Evolutionary conservation across 2,329 filamentous ascomycete species (phyloP).

Genomic region (Didymella pinodella): DNA sequence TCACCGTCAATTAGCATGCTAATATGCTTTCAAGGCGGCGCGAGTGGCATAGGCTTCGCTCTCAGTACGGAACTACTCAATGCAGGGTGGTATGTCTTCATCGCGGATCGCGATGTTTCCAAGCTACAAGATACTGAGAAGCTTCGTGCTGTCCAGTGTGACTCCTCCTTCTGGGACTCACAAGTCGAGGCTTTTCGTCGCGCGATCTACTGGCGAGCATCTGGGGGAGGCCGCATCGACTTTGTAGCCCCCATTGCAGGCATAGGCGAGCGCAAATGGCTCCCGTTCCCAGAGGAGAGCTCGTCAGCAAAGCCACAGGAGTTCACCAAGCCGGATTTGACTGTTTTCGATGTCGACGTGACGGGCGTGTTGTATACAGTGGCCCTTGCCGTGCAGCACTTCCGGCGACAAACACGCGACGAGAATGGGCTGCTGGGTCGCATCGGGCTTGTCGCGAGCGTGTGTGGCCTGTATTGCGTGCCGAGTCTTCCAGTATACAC

Average conservation of each 20-base stretch:
- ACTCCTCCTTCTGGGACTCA: conserved; percentile 50
- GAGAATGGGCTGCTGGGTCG: conserved; percentile 47
- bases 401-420: conserved; percentile 50
- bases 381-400: conserved; percentile 55
- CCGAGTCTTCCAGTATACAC: conserved; percentile 56
- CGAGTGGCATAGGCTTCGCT: conserved; percentile 48
- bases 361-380: conserved; percentile 55
- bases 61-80: conserved; percentile 41
- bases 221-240: conserved; percentile 50
- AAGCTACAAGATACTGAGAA: conserved; percentile 27
- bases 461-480: conserved; percentile 55
- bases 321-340: conserved; percentile 53
- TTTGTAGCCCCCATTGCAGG: conserved; percentile 54
- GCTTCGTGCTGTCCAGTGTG: conserved; percentile 38
- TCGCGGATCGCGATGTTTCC: conserved; percentile 52
- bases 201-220: conserved; percentile 35
- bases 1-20: too few relatives aligned
- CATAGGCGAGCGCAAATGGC: conserved; percentile 52
- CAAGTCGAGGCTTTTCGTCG: conserved; percentile 50
- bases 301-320: conserved; percentile 16
- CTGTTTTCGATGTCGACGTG: conserved; percentile 52
- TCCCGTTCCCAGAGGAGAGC: conserved; percentile 35
- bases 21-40: conserved; percentile 24
- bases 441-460: conserved; percentile 48
- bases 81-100: conserved; percentile 58